Evolutionary conservation across 768 basidiomycete genomes (phyloP).

Genomic region (Harrya chromipes): DNA sequence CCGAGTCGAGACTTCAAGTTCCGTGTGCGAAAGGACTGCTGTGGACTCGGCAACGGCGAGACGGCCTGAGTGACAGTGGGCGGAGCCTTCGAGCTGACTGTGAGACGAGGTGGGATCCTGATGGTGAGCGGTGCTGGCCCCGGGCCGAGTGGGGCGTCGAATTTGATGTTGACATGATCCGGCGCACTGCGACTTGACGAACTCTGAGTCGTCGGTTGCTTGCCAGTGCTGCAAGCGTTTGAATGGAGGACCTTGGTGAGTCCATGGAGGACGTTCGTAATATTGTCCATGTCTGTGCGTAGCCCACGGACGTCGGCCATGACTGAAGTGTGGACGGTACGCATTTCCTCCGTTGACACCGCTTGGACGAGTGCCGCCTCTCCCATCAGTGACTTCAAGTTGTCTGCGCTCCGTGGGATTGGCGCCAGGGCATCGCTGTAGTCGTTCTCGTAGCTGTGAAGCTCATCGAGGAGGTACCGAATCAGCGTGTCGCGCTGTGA

Average conservation of each 20-base stretch:
- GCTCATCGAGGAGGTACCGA: constrained; percentile 28
- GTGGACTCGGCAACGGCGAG: no score
- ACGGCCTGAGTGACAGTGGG: no score
- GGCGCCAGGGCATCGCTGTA: constrained; percentile 16
- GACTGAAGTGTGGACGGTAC: neutral
- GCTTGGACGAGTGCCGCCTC: neutral
- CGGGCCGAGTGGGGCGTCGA: no score
- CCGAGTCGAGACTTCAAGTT: no score
- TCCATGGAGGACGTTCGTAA: neutral
- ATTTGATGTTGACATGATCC: no score
- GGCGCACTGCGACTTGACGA: no score
- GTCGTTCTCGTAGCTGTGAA: constrained; percentile 24
- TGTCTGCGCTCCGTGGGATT: neutral
- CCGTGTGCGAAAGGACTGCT: no score
- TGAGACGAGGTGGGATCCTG: no score
- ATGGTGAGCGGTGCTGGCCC: no score
- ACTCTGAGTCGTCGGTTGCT: no score
- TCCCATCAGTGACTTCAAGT: neutral
- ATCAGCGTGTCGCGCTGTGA: constrained; percentile 7
- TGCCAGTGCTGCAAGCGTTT: no score
- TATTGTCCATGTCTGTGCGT: neutral
- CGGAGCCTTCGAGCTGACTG: no score
- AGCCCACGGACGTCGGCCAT: neutral
- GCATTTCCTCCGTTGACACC: neutral
- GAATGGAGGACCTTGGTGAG: neutral